Percentiles rank a stretch among this genome's conserved stretches.
Evolutionary conservation across 1,139 yeast genomes (phyloP).

Genomic region (Geotrichum histeridarum): DNA sequence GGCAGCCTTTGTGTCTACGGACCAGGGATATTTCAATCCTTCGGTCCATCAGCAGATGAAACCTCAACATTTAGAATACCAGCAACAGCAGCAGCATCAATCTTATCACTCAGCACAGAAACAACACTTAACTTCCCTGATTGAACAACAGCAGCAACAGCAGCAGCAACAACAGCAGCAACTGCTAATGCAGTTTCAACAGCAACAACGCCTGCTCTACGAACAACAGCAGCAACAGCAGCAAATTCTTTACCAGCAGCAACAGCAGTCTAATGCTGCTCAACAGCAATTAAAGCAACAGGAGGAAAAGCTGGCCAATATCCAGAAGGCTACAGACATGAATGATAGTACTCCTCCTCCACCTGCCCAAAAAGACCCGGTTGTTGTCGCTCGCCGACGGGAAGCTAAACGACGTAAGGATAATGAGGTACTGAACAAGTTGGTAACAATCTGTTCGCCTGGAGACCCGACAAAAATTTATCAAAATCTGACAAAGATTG

Average conservation of each 20-base stretch:
- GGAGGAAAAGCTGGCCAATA: slow-evolving; percentile 31
- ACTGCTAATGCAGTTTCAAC: slow-evolving; percentile 19
- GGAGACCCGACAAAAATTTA: slow-evolving; percentile 83
- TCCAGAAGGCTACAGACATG: slow-evolving; percentile 33
- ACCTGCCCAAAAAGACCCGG: slow-evolving; percentile 36
- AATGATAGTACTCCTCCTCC: slow-evolving; percentile 28
- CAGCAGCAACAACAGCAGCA: slow-evolving; percentile 19
- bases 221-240: slow-evolving; percentile 24
- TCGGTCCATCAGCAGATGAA: slow-evolving; percentile 4
- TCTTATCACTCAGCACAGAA: slow-evolving; percentile 16
- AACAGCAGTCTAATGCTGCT: slow-evolving; percentile 32
- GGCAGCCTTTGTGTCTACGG: slow-evolving; percentile 7
- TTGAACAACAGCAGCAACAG: slow-evolving; percentile 22
- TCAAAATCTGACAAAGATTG: slow-evolving; percentile 70
- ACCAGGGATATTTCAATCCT: slow-evolving; percentile 16
- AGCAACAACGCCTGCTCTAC: slow-evolving; percentile 17
- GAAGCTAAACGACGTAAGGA: slow-evolving; percentile 68
- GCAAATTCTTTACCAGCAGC: slow-evolving; percentile 29
- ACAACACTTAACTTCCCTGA: slow-evolving; percentile 26
- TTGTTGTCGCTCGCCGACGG: slow-evolving; percentile 54
- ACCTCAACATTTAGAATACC: slow-evolving; percentile 17
- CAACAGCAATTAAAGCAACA: slow-evolving; percentile 27
- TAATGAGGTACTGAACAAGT: slow-evolving; percentile 62
- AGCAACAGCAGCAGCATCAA: slow-evolving; percentile 12
- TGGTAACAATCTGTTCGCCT: slow-evolving; percentile 72